Percentiles rank a stretch among this genome's conserved stretches.
These are phyloP conservation scores for Silene vulgaris DNA, from an alignment of 179 eudicot genomes.

Conservation along the genomic window DNA sequence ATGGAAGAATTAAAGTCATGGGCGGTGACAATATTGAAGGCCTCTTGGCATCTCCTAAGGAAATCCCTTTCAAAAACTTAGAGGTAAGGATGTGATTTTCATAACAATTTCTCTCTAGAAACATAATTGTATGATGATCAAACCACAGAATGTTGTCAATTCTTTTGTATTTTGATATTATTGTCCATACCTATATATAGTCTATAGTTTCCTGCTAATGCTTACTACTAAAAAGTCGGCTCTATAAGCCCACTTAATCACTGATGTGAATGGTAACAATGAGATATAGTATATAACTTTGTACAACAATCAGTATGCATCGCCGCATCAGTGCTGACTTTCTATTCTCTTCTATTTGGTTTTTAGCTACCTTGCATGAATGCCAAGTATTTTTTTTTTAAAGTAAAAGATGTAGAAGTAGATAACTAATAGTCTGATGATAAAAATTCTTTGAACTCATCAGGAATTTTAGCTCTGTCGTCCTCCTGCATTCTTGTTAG, in stretches of 20 bases:
- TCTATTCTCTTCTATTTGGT: background rate
- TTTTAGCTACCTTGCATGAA: background rate
- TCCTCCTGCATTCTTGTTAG: constrained; percentile 1
- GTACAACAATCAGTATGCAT: background rate
- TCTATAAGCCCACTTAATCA: background rate
- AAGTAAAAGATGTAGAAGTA: background rate
- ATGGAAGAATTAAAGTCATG: constrained; percentile 91
- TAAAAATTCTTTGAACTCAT: background rate
- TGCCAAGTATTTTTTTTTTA: background rate
- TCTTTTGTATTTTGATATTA: background rate
- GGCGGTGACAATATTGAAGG: constrained; percentile 87
- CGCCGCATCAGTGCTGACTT: background rate
- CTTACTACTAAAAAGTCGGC: background rate
- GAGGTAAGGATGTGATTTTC: constrained; percentile 45
- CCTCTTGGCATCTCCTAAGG: constrained; percentile 72
- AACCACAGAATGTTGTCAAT: background rate
- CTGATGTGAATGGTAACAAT: background rate
- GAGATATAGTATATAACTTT: no score
- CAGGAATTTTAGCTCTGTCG: background rate
- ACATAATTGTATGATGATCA: background rate
- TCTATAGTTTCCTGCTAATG: background rate
- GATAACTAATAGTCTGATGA: background rate
- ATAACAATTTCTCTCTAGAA: background rate
- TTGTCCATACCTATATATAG: background rate
- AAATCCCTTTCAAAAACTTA: constrained; percentile 63